Base-by-base conservation (phyloP, 352 stramenopile genomes). In the Globisporangium lucens region DNA sequence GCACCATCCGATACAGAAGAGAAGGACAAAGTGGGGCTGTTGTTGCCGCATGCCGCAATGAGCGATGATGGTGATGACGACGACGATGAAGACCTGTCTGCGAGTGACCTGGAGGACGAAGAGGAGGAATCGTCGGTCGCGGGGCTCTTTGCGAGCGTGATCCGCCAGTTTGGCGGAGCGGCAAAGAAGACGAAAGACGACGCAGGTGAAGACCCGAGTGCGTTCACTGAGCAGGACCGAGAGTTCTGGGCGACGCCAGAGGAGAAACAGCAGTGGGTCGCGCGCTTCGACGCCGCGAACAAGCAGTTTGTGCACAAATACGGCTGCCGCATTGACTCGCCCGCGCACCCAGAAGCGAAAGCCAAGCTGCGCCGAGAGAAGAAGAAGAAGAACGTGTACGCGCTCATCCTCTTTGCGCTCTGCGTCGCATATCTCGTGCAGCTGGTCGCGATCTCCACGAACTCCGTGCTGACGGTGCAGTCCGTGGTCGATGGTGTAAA, bases 301-400 rank as follows among this genome's bases (percentile, higher is more conserved):
- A 53, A 53, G 51, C 62, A 62, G 46, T 71, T 67, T 58, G 59
- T 71, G 52, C 60, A 67, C 22, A 13, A 49, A n/a, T 78, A 75
- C 29, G 74, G 74, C n/a, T 78, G 72, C 24, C 69, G 71, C 17
- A 76, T 80, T 41, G 74, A 80, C 64, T 68, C 71, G 9, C 38
- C 59, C 0, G 71, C 72, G 17, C 53, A 65, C 8, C 68, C 72
- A 1, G 71, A 78, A 1, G 58, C 65, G 15, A 70, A 69, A 43
- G 59, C 61, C n/a, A 46, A 61, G 30, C 55, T 80, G 29, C 71
- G 69, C 1, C 71, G 64, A n/a, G 74, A 80, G 52, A 59, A 68
- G 51, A 69, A 67, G 49, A 62, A 61, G 22, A 64, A 69, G 38
- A 62, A 43, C 15, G 61, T 49, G 64, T 76, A 73, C 41, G 56